Percentiles rank a stretch among this genome's conserved stretches.
These are phyloP conservation scores for Chaetomiaceae sp. DNA, from an alignment of 2,329 filamentous ascomycete species.

Conservation along the genomic window DNA sequence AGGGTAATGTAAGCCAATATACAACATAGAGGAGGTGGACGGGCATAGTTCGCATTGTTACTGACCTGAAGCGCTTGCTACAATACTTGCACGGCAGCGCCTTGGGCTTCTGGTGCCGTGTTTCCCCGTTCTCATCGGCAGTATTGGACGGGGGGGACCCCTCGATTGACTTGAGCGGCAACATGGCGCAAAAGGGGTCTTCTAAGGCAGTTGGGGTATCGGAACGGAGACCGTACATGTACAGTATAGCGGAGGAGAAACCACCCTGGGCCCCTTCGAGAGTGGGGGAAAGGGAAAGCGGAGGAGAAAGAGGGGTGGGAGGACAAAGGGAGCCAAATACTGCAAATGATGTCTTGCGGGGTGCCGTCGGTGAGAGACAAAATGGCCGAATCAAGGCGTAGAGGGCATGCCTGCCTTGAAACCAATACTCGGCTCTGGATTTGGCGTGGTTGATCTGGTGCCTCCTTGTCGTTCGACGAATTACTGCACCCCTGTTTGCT, in stretches of 20 bases:
- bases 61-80: conserved; percentile 59
- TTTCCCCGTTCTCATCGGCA: conserved; percentile 47
- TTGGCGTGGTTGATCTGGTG: not conserved
- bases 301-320: conserved; percentile 17
- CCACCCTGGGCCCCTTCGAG: conserved; percentile 21
- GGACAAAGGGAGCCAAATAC: conserved; percentile 26
- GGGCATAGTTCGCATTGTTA: conserved; percentile 27
- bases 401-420: conserved; percentile 25
- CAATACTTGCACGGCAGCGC: conserved; percentile 60
- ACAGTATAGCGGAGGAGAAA: conserved; percentile 17
- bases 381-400: conserved; percentile 26
- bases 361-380: conserved; percentile 22
- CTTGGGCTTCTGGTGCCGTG: conserved; percentile 56
- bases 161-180: conserved; percentile 52
- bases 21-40: conserved; percentile 27
- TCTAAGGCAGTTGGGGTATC: conserved; percentile 27
- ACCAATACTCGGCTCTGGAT: conserved; percentile 17
- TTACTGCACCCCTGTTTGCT: conserved; percentile 6
- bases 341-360: conserved; percentile 30
- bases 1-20: conserved; percentile 41
- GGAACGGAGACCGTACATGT: conserved; percentile 20
- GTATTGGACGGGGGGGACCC: conserved; percentile 36
- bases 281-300: conserved; percentile 25
- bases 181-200: conserved; percentile 36
- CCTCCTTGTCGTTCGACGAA: not conserved